Base-by-base conservation (phyloP, 495 filamentous ascomycete species). In the Thozetella sp. region DNA sequence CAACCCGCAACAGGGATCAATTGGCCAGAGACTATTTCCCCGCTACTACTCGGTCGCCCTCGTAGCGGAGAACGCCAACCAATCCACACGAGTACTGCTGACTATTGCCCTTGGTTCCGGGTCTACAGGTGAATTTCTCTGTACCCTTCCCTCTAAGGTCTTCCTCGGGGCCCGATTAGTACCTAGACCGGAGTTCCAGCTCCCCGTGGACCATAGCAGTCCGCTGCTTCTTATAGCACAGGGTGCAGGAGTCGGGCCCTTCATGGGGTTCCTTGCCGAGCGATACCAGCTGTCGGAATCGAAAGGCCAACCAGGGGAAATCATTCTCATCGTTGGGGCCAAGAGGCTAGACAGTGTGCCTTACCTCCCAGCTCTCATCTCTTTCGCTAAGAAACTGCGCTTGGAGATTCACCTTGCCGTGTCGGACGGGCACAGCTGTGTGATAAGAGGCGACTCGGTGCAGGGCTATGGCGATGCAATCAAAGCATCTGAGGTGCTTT, bases 31-130 rank as follows among this genome's bases (percentile, higher is more conserved):
- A 4, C 12, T 11, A 10, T 19, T n/a, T 9, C 43, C 43, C 4
- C 43, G 43, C 9, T 48, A 48, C n/a, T 48, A 48, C n/a, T 48
- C 43, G n/a, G 43, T 48, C 43, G 43, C 43, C 20, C 43, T 48
- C 43, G 43, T 20, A n/a, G n/a, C 12, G 43, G n/a, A 48, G 3
- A n/a, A 19, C 17, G 30, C 30, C 17, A 48, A 3, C 43, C 9
- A 48, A 4, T 10, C 10, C 30, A 19, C n/a, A 20, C 43, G 43
- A 48, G 43, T 48, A 3, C n/a, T 48, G 43, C n/a, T 48, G 3
- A 48, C 43, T 20, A 48, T 48, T 48, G 43, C 43, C 9, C 43
- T 15, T 19, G 6, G 9, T 20, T 48, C 43, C n/a, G 43, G 43
- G 11, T 11, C 6, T 48, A 15, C 43, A 4, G 43, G 43, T 20